Base-by-base conservation (phyloP, 2,329 filamentous ascomycete genomes). In the Cercospora zeina region DNA sequence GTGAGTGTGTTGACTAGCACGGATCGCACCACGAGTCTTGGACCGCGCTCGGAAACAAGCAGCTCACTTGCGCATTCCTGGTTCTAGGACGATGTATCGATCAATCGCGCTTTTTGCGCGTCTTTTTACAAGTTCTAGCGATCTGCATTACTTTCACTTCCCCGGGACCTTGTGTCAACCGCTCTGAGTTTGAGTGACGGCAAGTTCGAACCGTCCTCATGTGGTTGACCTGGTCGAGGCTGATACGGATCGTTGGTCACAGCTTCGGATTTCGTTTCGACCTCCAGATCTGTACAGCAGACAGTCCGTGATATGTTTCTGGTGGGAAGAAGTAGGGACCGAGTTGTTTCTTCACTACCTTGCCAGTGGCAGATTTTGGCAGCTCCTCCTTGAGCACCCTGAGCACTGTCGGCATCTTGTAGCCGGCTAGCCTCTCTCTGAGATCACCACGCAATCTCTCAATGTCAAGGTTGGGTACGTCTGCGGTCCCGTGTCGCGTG, bases 371-470 rank as follows among this genome's bases (percentile, higher is more conserved):
- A 21, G 76, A 78, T 67, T 82, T 82, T 2, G 80, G 80, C 37
- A 82, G 68, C 67, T 82, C 80, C 4, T 73, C 75, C 31, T 77
- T 70, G 4, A 79, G 70, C 27, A 82, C 69, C 5, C 78, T 70
- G 47, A 82, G 65, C n/a, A 81, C 65, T 1, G 80, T 82, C 2
- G 80, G 80, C 70, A 82, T 67, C 68, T 81, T 82, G 63, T 82
- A 82, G 4, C 78, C 77, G 1, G 79, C 78, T 30, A 82, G 69
- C 50, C 77, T 74, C n/a, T 65, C 67, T 8, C 78, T 73, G 5
- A 83, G 71, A 65, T 84, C 79, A 27, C 70, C 61, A 58, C 80
- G 72, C 53, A 82, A 61, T 37, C 75, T 72, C 8, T 76, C 73
- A n/a, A 82, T 74, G 7, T 70, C 76, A 47, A 81, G 68, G 9